Evolutionary conservation across 163 green algal species (phyloP), one percentile per base, ranked within the genome.

Genomic region (Scenedesmus sp.): DNA sequence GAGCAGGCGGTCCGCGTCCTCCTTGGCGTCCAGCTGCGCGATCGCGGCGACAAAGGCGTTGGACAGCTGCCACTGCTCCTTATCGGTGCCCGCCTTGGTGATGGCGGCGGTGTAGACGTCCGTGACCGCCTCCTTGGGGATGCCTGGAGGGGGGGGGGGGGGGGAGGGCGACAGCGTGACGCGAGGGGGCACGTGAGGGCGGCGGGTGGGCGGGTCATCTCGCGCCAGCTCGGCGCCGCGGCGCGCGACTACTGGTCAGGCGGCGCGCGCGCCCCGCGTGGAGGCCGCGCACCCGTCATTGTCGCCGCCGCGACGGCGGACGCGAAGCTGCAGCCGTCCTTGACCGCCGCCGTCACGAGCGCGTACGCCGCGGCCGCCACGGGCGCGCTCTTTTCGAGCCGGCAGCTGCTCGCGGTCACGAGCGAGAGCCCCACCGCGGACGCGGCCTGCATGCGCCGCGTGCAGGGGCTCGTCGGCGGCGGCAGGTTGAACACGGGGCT

Each of bases 21-120:
- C 24, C 2, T 9, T 26, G 18, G 26, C 20, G 22, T 54, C 31
- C 2, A 80, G 28, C 60, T 80, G 57, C 0, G 39, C 17, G 22
- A 80, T 56, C 1, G 62, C 63, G 15, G 60, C 50, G 1, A 51
- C 50, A 53, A 83, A 83, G 4, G 64, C 75, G 45, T 83, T 83
- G 57, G 44, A 54, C 53, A 83, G 75, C 24, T 77, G 36, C 26
- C 5, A 31, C 17, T 75, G 64, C 53, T 53, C 22, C 15, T 69
- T 70, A 10, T 70, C 64, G 24, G 28, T n/a, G 24, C 42, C 57
- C 1, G 75, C 75, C n/a, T 77, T 77, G 9, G 64, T 75, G 64
- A 83, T 83, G 54, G 75, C 75, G n/a, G 53, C 42, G 2, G 53
- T 83, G 53, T 83, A 83, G 1, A 83, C 29, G 18, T 74, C 65